Base-by-base conservation (phyloP, 352 stramenopile species). In the Phytophthora ohioensis region DNA sequence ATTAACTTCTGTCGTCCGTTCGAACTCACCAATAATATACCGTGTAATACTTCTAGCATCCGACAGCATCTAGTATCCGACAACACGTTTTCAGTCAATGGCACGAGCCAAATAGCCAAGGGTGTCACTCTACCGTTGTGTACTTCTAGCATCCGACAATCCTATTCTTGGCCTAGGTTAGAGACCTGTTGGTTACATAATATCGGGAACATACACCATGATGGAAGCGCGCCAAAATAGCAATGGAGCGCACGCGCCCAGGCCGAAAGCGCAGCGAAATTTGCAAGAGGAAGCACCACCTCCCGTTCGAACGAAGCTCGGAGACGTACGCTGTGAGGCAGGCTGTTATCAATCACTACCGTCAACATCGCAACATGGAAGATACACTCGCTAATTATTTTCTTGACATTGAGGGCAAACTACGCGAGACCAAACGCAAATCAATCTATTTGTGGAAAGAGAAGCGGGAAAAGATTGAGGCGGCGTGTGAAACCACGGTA, bases 61-160 rank as follows among this genome's bases (percentile, higher is more conserved):
- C 35, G 52, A 58, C 52, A 58, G 36, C 36, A 8, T 58, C 35
- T 58, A 58, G 52, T 21, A 58, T 58, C 35, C 52, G 52, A 58
- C 52, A 58, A 38, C 35, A 8, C n/a, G 36, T 27, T 58, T 48
- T 58, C 36, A 58, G 35, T 36, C 52, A 58, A 48, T 58, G 6
- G 52, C 3, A 58, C 30, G 43, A 49, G 43, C 3, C 17, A 11
- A 49, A 32, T 49, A 5, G 43, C 5, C 43, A 49, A 49, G 43
- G 13, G 35, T 32, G 2, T 15, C 46, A 53, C 46, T 36, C 21
- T 36, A 36, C 10, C 27, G 32, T 15, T 31, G 31, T 15, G 4
- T 13, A 56, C 49, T 43, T 42, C 49, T 56, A 31, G 30, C 54
- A 34, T 52, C 54, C 41, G 54, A 61, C 41, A 61, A 27, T 52